Base-by-base conservation (phyloP, 164 flowering plant species). In the Nelumbo lutea region DNA sequence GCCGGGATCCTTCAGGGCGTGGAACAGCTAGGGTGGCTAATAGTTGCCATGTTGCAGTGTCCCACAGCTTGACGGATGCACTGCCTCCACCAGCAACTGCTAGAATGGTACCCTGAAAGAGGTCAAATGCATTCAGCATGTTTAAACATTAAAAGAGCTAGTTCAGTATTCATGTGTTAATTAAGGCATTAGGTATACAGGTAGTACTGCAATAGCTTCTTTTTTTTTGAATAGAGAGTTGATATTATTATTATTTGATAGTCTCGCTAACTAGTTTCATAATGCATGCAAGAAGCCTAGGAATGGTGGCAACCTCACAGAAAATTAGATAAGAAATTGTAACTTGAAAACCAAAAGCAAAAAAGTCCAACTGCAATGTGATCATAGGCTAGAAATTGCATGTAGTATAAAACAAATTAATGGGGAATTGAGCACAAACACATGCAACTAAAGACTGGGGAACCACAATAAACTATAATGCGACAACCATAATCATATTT, bases 81-180 rank as follows among this genome's bases (percentile, higher is more conserved):
- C 99, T 96, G 59, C 98, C 87, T 39, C 99, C 99, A 43, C 98
- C 99, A 61, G 99, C 99, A 68, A 90, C 98, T 62, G 99, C 99
- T 42, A 96, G 83, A 57, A 78, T 80, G 64, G 85, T 86, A 65
- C 99, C 98, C 99, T 96, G 88, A 40, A 65, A 51, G 50, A 74
- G 43, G 53, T 52, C 14, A 1, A 64, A 53, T 38, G 38, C 27
- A 27, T 27, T 27, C 27, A 27, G 27, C 27, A 27, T 27, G 27
- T 27, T 27, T 27, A 27, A 27, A 27, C 27, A 27, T 27, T 27
- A 27, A 27, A 27, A 27, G 27, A 27, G 0, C 27, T 27, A 27
- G 27, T 27, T 27, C 27, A 27, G 27, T 27, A 27, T 27, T 27
- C 27, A 27, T 27, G 27, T 27, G 27, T 27, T 27, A 27, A 27